Conservation (phyloP, 2,329 filamentous ascomycete genomes). For the Gyromitra esculenta region DNA sequence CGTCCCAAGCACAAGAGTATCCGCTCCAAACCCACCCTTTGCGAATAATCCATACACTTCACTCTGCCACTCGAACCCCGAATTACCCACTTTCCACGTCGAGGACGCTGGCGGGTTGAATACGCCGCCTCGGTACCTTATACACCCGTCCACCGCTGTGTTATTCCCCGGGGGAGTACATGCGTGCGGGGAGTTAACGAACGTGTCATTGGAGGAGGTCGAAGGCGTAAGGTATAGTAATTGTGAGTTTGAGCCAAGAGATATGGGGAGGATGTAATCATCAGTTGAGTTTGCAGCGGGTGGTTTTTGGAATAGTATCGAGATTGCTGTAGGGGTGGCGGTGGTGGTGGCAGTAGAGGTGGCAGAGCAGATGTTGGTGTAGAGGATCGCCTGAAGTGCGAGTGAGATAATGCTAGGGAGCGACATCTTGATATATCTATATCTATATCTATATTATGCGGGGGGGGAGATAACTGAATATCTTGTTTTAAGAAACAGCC, state of each 20-base stretch:
- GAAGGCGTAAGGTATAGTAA: conserved; percentile 49
- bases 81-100: conserved; percentile 16
- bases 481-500: not conserved
- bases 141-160: conserved; percentile 20
- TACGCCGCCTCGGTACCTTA: conserved; percentile 46
- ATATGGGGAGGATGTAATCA: conserved; percentile 46
- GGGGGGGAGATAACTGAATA: not conserved
- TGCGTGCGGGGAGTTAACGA: conserved; percentile 41
- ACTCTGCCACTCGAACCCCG: conserved; percentile 35
- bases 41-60: conserved; percentile 43
- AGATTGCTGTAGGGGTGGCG: conserved; percentile 26
- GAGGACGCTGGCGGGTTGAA: conserved; percentile 35
- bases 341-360: not conserved
- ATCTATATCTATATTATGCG: too few species aligned
- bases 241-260: conserved; percentile 39
- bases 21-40: conserved; percentile 36
- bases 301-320: conserved; percentile 37
- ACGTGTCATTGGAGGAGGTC: conserved; percentile 38
- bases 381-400: conserved; percentile 38
- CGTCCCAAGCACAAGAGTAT: conserved; percentile 17
- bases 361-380: conserved; percentile 1
- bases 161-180: conserved; percentile 41
- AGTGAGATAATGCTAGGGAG: conserved; percentile 34
- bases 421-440: conserved; percentile 15
- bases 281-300: conserved; percentile 47